A percentile compares a stretch with the other conserved stretches of the same genome.
Conservation (phyloP, 345 rosid genomes). For the Syzygium aqueum region DNA sequence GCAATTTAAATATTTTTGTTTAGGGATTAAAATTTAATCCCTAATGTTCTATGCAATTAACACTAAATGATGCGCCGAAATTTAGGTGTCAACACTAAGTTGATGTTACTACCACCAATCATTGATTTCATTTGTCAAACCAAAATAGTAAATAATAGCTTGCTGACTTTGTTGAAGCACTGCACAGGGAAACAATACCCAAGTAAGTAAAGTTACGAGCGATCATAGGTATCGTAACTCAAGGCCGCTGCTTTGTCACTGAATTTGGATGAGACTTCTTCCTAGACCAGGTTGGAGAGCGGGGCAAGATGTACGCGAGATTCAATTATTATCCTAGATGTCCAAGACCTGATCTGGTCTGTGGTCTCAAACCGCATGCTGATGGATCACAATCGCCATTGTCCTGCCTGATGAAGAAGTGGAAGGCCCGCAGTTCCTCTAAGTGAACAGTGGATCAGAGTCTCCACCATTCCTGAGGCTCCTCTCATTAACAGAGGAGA, state of each 20-base stretch:
- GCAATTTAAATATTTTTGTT: too few relatives aligned
- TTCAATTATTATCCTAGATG: slow-evolving; percentile 26
- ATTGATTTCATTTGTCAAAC: background rate
- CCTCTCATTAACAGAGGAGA: slow-evolving; percentile 22
- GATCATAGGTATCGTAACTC: background rate
- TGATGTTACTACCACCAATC: background rate
- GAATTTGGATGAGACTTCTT: slow-evolving; percentile 13
- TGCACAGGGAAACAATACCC: slow-evolving; percentile 6
- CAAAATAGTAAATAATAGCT: background rate
- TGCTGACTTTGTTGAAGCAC: background rate
- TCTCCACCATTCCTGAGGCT: slow-evolving; percentile 17
- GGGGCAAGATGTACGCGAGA: slow-evolving; percentile 2
- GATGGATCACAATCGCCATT: too few relatives aligned
- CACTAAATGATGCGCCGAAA: too few relatives aligned
- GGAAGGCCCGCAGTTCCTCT: slow-evolving; percentile 19
- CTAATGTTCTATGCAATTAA: too few relatives aligned
- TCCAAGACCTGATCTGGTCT: slow-evolving; percentile 17
- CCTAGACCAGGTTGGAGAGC: slow-evolving; percentile 6
- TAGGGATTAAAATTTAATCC: too few relatives aligned
- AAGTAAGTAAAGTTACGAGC: slow-evolving; percentile 3
- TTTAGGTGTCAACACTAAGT: background rate
- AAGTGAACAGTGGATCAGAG: slow-evolving; percentile 11
- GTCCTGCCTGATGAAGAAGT: too few relatives aligned
- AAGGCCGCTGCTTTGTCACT: slow-evolving; percentile 19
- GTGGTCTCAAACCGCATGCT: too few relatives aligned